Base-by-base conservation (phyloP, 305 asterid genomes). In the Fraxinus baroniana region DNA sequence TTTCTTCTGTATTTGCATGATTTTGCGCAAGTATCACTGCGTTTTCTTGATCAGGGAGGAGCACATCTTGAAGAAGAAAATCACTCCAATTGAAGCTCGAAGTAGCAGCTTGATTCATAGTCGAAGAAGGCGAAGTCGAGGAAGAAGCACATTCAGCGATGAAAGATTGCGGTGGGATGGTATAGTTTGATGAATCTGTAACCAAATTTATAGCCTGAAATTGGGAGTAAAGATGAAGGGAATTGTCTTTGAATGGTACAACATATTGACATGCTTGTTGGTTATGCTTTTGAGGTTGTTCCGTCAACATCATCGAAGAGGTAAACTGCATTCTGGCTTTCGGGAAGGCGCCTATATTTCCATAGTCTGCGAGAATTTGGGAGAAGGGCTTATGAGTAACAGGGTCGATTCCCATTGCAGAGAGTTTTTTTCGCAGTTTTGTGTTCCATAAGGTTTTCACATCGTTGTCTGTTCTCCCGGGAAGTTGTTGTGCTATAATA, bases 351-450 rank as follows among this genome's bases (percentile, higher is more conserved):
- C 97, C 94, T 8, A 95, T 90, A 90, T 90, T 95, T 5, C 98
- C 98, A 52, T 94, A 94, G 76, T 95, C 98, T 0, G 97, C 92
- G 1, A 93, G 95, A 82, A 94, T 95, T 80, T 95, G 97, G 26
- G 99, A 94, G 88, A 92, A 95, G 7, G 99, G 98, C 76, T 91
- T 93, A 79, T 94, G 99, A n/a, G 99, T 95, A 5, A 94, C 93
- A 0, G 97, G 99, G 88, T 95, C 99, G 32, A 95, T 95, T 52
- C 99, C 98, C 92, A 93, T 92, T 62, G 98, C 97, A 0, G 95
- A 87, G 0, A 95, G 95, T 87, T 90, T 95, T 91, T 94, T 95
- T 55, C 93, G 89, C n/a, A 95, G 81, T 64, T 92, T 95, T 2
- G 91, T 91, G 87, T 95, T 95, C 99, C 99, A 95, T 6, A 91